Percentiles rank a stretch among this genome's conserved stretches.
phyloP scores from a whole-genome alignment of 139 green algal genomes.

The Helicosporidium sp. region DNA sequence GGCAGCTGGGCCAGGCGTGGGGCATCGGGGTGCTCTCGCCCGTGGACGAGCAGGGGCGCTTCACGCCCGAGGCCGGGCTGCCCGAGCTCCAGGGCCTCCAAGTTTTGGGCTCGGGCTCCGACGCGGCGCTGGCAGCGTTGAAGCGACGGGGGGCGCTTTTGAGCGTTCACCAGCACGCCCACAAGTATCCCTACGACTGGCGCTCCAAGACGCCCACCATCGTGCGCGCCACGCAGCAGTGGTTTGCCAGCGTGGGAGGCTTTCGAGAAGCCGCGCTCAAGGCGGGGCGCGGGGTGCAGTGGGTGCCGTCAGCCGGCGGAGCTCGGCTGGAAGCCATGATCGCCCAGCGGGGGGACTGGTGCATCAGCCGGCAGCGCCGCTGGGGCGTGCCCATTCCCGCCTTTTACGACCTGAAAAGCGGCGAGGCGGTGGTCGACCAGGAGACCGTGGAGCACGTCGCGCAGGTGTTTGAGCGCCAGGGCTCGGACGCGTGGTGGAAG shows the following conservation, averaged over 20 bases:
- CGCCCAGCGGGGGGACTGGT: slow-evolving; percentile 82
- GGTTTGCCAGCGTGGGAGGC: slow-evolving; percentile 67
- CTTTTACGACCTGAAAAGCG: slow-evolving; percentile 81
- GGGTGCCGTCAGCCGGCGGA: slow-evolving; percentile 51
- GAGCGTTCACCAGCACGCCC: slow-evolving; percentile 71
- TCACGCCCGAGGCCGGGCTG: slow-evolving; percentile 73
- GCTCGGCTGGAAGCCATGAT: slow-evolving; percentile 80
- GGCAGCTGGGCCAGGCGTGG: slow-evolving; percentile 57
- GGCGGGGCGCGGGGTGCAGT: slow-evolving; percentile 58
- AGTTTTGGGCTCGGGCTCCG: slow-evolving; percentile 72
- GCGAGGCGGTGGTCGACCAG: slow-evolving; percentile 74
- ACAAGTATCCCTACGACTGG: slow-evolving; percentile 99
- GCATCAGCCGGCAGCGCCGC: slow-evolving; percentile 87
- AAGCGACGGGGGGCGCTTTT: slow-evolving; percentile 44
- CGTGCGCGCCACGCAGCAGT: slow-evolving; percentile 78
- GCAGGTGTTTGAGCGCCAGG: slow-evolving; percentile 38
- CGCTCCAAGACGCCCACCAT: slow-evolving; percentile 98
- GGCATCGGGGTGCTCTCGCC: slow-evolving; percentile 74
- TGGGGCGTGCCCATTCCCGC: slow-evolving; percentile 97
- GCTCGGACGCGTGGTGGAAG: slow-evolving; percentile 74
- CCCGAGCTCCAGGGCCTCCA: slow-evolving; percentile 48
- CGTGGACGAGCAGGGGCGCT: slow-evolving; percentile 81
- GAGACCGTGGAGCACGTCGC: slow-evolving; percentile 70
- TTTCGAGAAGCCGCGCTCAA: slow-evolving; percentile 54
- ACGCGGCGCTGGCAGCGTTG: slow-evolving; percentile 59